Percentiles rank a stretch among this genome's conserved stretches.
These are phyloP conservation scores for Aspergillus fischeri DNA, from an alignment of 2,329 filamentous ascomycete genomes.

Conservation along the genomic window DNA sequence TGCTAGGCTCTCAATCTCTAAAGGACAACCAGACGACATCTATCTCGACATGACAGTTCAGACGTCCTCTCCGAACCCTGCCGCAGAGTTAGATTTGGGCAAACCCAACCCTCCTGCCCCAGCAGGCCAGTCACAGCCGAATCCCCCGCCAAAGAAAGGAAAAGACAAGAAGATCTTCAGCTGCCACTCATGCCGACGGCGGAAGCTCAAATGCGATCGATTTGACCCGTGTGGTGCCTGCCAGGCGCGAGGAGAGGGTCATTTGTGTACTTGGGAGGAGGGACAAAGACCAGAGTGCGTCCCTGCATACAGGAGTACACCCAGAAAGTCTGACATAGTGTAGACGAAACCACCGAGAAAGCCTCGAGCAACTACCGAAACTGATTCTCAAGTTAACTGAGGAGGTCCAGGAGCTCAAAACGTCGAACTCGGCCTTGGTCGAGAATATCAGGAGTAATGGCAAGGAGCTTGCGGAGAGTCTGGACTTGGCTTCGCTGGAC, in stretches of 20 bases:
- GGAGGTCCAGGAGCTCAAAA: not conserved
- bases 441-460: not conserved
- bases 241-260: not conserved
- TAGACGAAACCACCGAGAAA: not conserved
- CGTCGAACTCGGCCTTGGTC: not conserved
- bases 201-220: not conserved
- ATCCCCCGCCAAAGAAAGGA: not conserved
- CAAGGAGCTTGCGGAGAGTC: not conserved
- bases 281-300: not conserved
- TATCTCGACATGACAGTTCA: no score
- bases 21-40: no score
- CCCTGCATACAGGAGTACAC: no score
- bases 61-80: no score
- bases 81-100: not conserved
- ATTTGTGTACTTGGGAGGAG: not conserved
- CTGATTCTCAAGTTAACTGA: not conserved
- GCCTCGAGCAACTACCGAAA: not conserved
- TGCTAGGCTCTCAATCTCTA: no score
- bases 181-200: not conserved
- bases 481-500: not conserved
- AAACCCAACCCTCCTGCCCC: not conserved
- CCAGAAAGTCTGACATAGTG: no score
- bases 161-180: not conserved
- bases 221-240: not conserved
- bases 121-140: not conserved